A percentile compares a stretch with the other conserved stretches of the same genome.
phyloP scores from a whole-genome alignment of 345 rosid genomes.

The Luvunga scandens region DNA sequence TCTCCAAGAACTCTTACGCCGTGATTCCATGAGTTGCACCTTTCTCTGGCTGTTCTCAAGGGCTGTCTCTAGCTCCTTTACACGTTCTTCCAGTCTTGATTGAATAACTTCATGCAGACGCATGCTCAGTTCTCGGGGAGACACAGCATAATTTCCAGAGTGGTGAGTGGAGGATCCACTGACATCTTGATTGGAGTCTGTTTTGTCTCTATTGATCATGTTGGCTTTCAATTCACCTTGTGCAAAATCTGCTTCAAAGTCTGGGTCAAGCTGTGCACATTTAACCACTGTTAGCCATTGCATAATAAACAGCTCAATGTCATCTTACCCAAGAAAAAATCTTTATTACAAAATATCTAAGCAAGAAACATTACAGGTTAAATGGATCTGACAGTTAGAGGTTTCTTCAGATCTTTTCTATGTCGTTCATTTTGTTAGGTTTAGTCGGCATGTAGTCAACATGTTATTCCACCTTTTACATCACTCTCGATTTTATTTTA shows the following conservation, averaged over 20 bases:
- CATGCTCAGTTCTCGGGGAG: constrained; percentile 73
- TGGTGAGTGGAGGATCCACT: constrained; percentile 49
- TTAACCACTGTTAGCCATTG: constrained; percentile 12
- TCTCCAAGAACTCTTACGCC: constrained; percentile 31
- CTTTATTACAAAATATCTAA: neutral
- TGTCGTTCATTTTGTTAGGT: neutral
- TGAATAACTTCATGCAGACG: constrained; percentile 68
- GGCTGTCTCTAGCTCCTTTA: constrained; percentile 71
- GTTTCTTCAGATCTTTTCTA: neutral
- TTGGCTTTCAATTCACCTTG: constrained; percentile 57
- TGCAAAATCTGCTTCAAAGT: constrained; percentile 53
- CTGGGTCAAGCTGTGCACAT: constrained; percentile 59
- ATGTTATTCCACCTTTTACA: neutral
- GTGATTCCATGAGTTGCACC: constrained; percentile 51
- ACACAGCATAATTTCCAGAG: constrained; percentile 61
- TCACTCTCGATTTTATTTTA: neutral
- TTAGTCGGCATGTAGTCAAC: neutral
- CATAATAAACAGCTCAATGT: neutral
- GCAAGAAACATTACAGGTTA: neutral
- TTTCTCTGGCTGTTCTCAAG: constrained; percentile 71
- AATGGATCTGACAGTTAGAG: neutral
- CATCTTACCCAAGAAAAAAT: neutral
- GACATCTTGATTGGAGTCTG: constrained; percentile 48
- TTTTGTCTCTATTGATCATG: constrained; percentile 24
- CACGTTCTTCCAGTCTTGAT: constrained; percentile 59